Evolutionary conservation across 805 yeast species (phyloP).

Genomic region (Wickerhamomyces bovis): DNA sequence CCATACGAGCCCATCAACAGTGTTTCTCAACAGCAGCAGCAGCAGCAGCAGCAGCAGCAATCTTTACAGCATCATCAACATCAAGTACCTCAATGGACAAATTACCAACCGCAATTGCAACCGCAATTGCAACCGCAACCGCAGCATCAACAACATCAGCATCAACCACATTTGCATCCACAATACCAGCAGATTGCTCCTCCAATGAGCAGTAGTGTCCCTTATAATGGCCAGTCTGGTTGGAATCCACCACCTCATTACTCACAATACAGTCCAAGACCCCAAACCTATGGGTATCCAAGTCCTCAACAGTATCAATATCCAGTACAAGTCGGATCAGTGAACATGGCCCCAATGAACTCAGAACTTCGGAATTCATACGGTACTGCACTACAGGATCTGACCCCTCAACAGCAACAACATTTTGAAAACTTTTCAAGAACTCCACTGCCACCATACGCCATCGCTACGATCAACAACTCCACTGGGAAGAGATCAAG

Average conservation of each 20-base stretch:
- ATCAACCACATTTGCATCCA: slow-evolving; percentile 3
- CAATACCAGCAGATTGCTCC: neutral
- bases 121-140: slow-evolving; percentile 6
- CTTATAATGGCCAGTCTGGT: neutral
- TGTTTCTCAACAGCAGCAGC: neutral
- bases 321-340: neutral
- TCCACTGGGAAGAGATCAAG: slow-evolving; percentile 11
- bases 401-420: slow-evolving; percentile 10
- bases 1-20: neutral
- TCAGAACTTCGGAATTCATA: neutral
- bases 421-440: slow-evolving; percentile 13
- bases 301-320: neutral
- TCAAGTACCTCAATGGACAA: neutral
- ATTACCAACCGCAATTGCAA: slow-evolving; percentile 3
- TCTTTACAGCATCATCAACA: slow-evolving; percentile 5
- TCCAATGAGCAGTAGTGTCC: neutral
- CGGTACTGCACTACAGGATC: slow-evolving; percentile 1
- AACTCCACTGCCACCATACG: slow-evolving; percentile 33
- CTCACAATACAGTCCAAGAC: neutral
- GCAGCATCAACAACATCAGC: too few species aligned
- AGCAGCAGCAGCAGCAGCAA: slow-evolving; percentile 6
- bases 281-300: neutral
- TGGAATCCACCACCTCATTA: neutral
- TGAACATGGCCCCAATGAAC: neutral
- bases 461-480: slow-evolving; percentile 23